Evolutionary conservation across 2,329 filamentous ascomycete genomes (phyloP).

Genomic region (Karstenula rhodostoma): DNA sequence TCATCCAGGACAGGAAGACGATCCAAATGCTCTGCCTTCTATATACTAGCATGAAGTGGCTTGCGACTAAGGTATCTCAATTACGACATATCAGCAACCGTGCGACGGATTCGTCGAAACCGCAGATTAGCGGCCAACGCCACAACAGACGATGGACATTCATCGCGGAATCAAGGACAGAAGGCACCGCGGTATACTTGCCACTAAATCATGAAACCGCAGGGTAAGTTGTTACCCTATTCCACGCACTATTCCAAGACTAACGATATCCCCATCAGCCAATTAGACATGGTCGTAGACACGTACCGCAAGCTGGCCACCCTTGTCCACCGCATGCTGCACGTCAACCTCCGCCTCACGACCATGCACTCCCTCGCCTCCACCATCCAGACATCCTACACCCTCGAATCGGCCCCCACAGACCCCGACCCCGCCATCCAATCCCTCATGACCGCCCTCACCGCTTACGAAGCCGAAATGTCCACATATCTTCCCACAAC

Average conservation of each 20-base stretch:
- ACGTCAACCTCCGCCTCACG: slow-evolving; percentile 87
- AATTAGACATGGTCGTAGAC: slow-evolving; percentile 85
- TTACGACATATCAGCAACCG: slow-evolving; percentile 83
- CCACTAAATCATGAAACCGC: slow-evolving; percentile 89
- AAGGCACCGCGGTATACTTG: slow-evolving; percentile 77
- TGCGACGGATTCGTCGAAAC: slow-evolving; percentile 70
- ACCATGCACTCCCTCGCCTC: slow-evolving; percentile 79
- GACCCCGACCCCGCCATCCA: slow-evolving; percentile 83
- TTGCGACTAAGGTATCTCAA: slow-evolving; percentile 81
- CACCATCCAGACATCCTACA: slow-evolving; percentile 57
- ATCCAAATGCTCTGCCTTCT: slow-evolving; percentile 85
- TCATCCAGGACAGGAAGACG: slow-evolving; percentile 88
- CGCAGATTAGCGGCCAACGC: slow-evolving; percentile 51
- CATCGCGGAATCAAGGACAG: slow-evolving; percentile 59
- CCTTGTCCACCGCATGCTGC: slow-evolving; percentile 82
- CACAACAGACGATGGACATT: slow-evolving; percentile 85
- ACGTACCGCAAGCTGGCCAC: slow-evolving; percentile 83
- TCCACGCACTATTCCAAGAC: background rate
- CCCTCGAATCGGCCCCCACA: slow-evolving; percentile 73
- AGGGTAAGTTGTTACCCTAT: slow-evolving; percentile 61
- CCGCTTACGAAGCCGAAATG: slow-evolving; percentile 86
- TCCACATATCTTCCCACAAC: slow-evolving; percentile 73
- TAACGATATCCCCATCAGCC: slow-evolving; percentile 55
- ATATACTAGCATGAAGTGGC: slow-evolving; percentile 98
- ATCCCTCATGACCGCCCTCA: slow-evolving; percentile 81